Evolutionary conservation across 352 stramenopile genomes (phyloP).

Genomic region (Pythium aquatile): DNA sequence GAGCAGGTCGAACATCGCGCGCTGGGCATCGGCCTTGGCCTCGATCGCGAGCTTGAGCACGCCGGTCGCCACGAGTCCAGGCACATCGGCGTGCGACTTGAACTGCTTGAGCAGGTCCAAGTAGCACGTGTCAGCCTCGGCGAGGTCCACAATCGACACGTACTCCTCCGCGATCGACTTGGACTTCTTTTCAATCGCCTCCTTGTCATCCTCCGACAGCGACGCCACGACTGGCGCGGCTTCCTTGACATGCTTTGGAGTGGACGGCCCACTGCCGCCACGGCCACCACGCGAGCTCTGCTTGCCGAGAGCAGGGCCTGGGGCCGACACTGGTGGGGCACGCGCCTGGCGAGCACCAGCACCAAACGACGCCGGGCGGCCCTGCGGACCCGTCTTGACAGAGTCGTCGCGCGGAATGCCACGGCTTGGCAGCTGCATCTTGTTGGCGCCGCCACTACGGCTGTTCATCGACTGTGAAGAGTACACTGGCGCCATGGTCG

Average conservation of each 20-base stretch:
- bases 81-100: conserved; percentile 57
- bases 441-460: conserved; percentile 22
- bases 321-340: conserved; percentile 10
- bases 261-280: conserved; percentile 4
- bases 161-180: conserved; percentile 82
- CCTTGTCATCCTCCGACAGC: conserved; percentile 57
- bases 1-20: conserved; percentile 67
- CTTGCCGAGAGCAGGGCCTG: conserved; percentile 13
- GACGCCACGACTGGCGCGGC: conserved; percentile 9
- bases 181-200: conserved; percentile 73
- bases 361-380: conserved; percentile 30
- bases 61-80: conserved; percentile 53
- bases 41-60: conserved; percentile 64
- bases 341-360: conserved; percentile 16
- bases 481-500: conserved; percentile 26
- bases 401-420: conserved; percentile 26
- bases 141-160: conserved; percentile 66
- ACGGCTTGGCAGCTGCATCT: conserved; percentile 25
- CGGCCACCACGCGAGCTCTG: conserved; percentile 2
- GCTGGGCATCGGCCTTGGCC: conserved; percentile 51
- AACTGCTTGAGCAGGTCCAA: conserved; percentile 65
- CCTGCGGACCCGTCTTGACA: conserved; percentile 25
- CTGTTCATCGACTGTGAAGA: conserved; percentile 32
- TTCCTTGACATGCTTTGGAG: conserved; percentile 12
- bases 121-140: conserved; percentile 65